A percentile compares a stretch with the other conserved stretches of the same genome.
phyloP scores from a whole-genome alignment of 106 monocot species.

The Allium cepa region DNA sequence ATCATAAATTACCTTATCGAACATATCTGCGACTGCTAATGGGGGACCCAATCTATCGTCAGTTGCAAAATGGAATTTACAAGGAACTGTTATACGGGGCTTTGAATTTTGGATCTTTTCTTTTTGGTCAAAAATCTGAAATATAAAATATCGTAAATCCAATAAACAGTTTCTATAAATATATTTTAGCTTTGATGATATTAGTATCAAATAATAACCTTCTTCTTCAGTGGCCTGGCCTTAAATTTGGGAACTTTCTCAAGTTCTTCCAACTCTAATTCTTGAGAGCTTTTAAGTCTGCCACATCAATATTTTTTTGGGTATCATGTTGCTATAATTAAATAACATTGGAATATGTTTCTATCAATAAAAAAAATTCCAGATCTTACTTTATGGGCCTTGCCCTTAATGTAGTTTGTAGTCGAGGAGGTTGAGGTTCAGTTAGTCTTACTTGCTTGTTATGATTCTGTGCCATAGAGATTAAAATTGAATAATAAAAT shows the following conservation, averaged over 20 bases:
- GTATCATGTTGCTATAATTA: no score
- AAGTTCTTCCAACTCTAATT: conserved; percentile 76
- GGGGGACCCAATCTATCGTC: conserved; percentile 64
- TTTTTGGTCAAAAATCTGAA: conserved; percentile 81
- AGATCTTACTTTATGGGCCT: conserved; percentile 52
- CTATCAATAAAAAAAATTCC: not conserved
- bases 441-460: conserved; percentile 48
- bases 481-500: not conserved
- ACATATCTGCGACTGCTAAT: conserved; percentile 46
- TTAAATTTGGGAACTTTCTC: conserved; percentile 87
- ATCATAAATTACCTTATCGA: conserved; percentile 64
- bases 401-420: conserved; percentile 72
- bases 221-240: conserved; percentile 85
- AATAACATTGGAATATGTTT: no score
- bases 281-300: conserved; percentile 80
- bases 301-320: not conserved
- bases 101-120: conserved; percentile 32
- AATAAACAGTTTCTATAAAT: not conserved
- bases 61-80: conserved; percentile 95
- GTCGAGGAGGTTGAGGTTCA: conserved; percentile 62
- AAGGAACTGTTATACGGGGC: conserved; percentile 59
- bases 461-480: conserved; percentile 36
- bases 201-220: conserved; percentile 25
- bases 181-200: no score
- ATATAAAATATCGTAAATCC: not conserved